These are phyloP conservation scores for Chlorella ohadii DNA, from an alignment of 139 green algal genomes.

Conservation along the genomic window DNA sequence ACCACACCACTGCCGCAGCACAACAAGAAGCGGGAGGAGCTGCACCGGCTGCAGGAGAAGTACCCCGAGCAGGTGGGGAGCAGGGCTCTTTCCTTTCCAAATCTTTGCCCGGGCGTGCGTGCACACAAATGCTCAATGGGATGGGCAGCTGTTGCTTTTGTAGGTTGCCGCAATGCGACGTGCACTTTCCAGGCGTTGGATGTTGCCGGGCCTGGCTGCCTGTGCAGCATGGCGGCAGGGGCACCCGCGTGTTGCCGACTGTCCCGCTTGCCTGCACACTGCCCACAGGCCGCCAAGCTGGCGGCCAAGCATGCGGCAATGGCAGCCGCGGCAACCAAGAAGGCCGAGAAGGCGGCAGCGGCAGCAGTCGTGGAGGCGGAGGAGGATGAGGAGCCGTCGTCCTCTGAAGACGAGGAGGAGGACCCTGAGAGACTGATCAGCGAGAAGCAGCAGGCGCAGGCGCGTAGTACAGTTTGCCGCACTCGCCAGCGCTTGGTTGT, in stretches of 20 bases:
- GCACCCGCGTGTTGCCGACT: too few relatives aligned
- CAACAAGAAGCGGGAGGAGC: conserved; percentile 85
- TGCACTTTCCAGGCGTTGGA: too few relatives aligned
- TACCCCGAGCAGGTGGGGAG: conserved; percentile 69
- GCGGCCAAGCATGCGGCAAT: not conserved
- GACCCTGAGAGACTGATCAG: conserved; percentile 67
- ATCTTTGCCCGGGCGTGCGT: too few relatives aligned
- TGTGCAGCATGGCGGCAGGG: too few relatives aligned
- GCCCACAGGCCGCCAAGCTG: not conserved
- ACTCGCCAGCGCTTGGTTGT: too few relatives aligned
- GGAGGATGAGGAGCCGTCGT: conserved; percentile 12
- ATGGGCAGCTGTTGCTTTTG: too few relatives aligned
- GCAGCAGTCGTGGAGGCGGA: not conserved
- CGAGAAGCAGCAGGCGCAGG: conserved; percentile 54
- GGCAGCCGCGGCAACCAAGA: not conserved
- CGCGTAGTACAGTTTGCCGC: too few relatives aligned
- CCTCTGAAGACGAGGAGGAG: conserved; percentile 39
- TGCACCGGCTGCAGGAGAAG: conserved; percentile 84
- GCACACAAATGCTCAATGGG: too few relatives aligned
- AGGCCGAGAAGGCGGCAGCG: not conserved
- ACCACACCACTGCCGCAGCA: conserved; percentile 59
- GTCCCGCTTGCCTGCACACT: too few relatives aligned
- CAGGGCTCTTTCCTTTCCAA: too few relatives aligned
- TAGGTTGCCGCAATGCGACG: too few relatives aligned
- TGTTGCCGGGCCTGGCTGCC: too few relatives aligned